Evolutionary conservation across 352 stramenopile genomes (phyloP).

Genomic region (Achlya hypogyna): DNA sequence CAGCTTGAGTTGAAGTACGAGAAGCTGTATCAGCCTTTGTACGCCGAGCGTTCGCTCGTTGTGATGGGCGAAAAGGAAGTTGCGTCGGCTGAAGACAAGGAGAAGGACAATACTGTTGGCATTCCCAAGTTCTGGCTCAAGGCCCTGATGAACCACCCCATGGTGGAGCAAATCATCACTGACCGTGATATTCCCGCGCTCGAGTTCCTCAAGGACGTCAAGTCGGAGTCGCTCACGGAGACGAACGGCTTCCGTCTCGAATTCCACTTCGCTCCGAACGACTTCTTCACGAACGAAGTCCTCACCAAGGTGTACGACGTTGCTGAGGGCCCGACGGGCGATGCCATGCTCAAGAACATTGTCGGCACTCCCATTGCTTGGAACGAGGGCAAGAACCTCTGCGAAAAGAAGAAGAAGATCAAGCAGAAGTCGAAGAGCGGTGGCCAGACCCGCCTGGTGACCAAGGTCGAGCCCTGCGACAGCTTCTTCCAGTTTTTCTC

Average conservation of each 20-base stretch:
- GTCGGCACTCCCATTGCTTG: constrained; percentile 65
- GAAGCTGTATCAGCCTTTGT: constrained; percentile 81
- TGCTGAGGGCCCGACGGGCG: constrained; percentile 64
- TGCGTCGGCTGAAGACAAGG: constrained; percentile 39
- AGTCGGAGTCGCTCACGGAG: constrained; percentile 62
- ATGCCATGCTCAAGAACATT: constrained; percentile 73
- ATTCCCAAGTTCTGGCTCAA: constrained; percentile 81
- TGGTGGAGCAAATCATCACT: constrained; percentile 65
- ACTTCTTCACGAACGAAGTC: constrained; percentile 67
- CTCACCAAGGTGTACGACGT: constrained; percentile 83
- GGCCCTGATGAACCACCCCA: constrained; percentile 78
- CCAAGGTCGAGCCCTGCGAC: constrained; percentile 69
- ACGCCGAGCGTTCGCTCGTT: constrained; percentile 58
- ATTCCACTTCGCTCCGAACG: constrained; percentile 72
- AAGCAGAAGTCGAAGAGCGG: constrained; percentile 77
- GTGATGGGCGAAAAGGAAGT: constrained; percentile 72
- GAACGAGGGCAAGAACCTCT: constrained; percentile 77
- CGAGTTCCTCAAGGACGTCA: constrained; percentile 65
- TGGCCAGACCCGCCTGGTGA: constrained; percentile 63
- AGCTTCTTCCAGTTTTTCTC: constrained; percentile 86
- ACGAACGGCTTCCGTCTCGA: constrained; percentile 83
- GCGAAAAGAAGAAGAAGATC: constrained; percentile 80
- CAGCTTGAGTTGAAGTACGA: constrained; percentile 80
- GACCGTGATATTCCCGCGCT: constrained; percentile 72
- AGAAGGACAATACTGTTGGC: constrained; percentile 42